Base-by-base conservation (phyloP, 148 eudicot genomes). In the Spergularia bocconei region DNA sequence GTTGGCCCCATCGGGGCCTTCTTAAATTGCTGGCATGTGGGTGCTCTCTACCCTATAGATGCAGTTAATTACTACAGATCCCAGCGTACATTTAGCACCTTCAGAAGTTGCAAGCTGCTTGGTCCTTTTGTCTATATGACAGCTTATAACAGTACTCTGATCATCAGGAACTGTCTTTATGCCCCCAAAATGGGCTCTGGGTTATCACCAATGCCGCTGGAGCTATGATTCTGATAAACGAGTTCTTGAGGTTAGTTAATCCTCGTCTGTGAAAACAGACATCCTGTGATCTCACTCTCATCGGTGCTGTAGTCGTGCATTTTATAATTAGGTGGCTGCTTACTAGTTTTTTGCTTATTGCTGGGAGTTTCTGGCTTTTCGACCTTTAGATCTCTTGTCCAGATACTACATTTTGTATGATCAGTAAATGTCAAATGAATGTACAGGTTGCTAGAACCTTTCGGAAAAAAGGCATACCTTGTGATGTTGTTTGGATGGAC, bases 401-500 rank as follows among this genome's bases (percentile, higher is more conserved):
- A 20, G 29, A 60, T 21, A 29, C 20, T 65, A 65, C 16, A 47
- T 14, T 65, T 36, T 56, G 20, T 53, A n/a, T 10, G 38, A 52
- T 17, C 10, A 56, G 25, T 19, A 44, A 21, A 12, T 29, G 21
- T 69, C 55, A 74, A 23, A 16, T 60, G 48, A 68, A 47, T 60
- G 7, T 84, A 85, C 93, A 95, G 99, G 89, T 95, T 72, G 94
- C 97, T 15, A 86, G 63, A 76, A 90, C 92, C 77, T 95, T 95
- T 59, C 86, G 98, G 39, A 84, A 90, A 67, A 95, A 92, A 82
- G 83, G 73, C 47, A 92, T 95, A 79, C 98, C 99, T 81, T 95
- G 99, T 87, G 98, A 95, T 86, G 99, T 92, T 69, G 87, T 95
- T 79, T 95, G 99, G 99, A 95, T 95, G 98, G 99, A 95, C 81